Evolutionary conservation across 129 eudicot genomes (phyloP), one percentile per base, ranked within the genome.

Genomic region (Tagetes erecta): DNA sequence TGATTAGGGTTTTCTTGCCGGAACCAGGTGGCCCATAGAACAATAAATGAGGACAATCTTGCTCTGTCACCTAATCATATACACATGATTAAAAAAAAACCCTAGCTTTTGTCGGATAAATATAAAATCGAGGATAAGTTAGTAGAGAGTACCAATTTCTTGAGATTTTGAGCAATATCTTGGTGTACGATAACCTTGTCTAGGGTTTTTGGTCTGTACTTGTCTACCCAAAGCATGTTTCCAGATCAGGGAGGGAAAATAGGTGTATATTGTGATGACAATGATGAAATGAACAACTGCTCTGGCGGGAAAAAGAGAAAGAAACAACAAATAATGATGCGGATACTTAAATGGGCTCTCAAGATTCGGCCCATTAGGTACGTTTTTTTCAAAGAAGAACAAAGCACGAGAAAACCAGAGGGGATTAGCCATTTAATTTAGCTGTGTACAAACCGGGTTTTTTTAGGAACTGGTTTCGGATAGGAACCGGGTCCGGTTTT

Each of bases 171-270:
- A 47, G 98, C 96, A 5, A 90, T 78, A 30, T 89, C 90, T 80
- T 92, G 78, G 70, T 92, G 98, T 1, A 92, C 89, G 7, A 90
- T 47, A 79, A 89, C 95, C 84, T 90, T 92, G 79, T 92, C 98
- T 79, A 92, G 92, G 92, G 89, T 66, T 89, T 87, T 90, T 13
- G 98, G 98, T 49, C 98, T 83, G 82, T 90, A 87, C 78, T 87
- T 92, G 87, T 92, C 98, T 5, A 92, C 96, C 98, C 98, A 92
- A 85, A 92, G 77, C 98, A 92, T 92, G 70, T 78, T 78, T 64
- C 49, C 63, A 52, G 55, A 13, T 46, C 6, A 42, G 14, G 60
- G 38, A 52, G 27, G 8, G 49, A 9, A 47, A 34, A 12, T 1
- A 11, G 6, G 68, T 31, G 60, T 52, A 55, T 30, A 46, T 46